Evolutionary conservation across 495 filamentous ascomycete genomes (phyloP).

Genomic region (Penicillium dipodomyicola): DNA sequence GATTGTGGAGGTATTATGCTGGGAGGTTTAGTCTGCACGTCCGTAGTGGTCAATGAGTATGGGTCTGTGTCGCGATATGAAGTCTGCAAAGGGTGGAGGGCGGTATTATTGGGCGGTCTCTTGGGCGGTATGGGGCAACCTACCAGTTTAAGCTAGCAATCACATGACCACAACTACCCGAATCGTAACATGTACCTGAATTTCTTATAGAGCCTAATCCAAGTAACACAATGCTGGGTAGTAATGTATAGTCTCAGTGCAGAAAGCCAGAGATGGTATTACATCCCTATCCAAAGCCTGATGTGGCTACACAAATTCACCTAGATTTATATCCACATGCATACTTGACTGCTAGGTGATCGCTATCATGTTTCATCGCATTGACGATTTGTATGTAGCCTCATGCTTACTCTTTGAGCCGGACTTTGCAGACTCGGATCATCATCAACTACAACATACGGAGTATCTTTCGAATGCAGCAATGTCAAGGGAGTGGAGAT

Average conservation of each 20-base stretch:
- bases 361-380: background rate
- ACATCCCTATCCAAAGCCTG: no score
- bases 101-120: background rate
- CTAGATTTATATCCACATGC: no score
- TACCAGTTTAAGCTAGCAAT: background rate
- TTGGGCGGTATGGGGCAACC: constrained; percentile 1
- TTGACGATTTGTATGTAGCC: background rate
- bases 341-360: no score
- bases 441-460: background rate
- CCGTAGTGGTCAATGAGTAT: constrained; percentile 7
- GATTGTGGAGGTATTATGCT: background rate
- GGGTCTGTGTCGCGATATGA: constrained; percentile 5
- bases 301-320: no score
- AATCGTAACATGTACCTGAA: background rate
- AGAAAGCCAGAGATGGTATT: no score
- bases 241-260: no score
- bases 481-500: constrained; percentile 25
- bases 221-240: background rate
- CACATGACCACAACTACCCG: constrained; percentile 1
- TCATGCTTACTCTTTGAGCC: background rate
- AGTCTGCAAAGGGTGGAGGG: constrained; percentile 3
- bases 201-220: background rate
- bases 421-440: background rate
- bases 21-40: constrained; percentile 4
- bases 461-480: no score